Conservation (phyloP, 2,329 filamentous ascomycete genomes). For the Calcarisporium arbuscula region DNA sequence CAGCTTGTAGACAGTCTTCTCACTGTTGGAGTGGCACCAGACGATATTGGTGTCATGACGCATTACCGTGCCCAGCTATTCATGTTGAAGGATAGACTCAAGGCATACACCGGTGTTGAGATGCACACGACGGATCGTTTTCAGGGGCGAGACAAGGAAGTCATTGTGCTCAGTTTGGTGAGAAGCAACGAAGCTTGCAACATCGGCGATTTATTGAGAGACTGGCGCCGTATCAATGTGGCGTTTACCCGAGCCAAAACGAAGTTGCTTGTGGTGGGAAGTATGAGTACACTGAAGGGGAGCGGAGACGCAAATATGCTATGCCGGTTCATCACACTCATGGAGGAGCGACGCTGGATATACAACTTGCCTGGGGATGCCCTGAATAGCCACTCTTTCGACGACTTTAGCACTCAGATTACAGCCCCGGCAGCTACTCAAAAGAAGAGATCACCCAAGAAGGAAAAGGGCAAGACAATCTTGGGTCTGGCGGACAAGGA, state of each 20-base stretch:
- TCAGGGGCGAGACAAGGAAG: slow-evolving; percentile 92
- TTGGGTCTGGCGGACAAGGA: slow-evolving; percentile 34
- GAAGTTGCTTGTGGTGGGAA: slow-evolving; percentile 85
- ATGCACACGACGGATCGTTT: slow-evolving; percentile 97
- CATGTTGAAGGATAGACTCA: slow-evolving; percentile 68
- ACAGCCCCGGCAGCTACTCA: slow-evolving; percentile 25
- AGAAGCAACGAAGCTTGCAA: slow-evolving; percentile 74
- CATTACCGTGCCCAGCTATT: slow-evolving; percentile 92
- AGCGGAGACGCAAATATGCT: slow-evolving; percentile 71
- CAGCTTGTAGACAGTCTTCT: slow-evolving; percentile 79
- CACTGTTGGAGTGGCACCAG: slow-evolving; percentile 63
- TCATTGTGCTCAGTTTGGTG: slow-evolving; percentile 81
- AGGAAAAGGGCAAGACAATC: slow-evolving; percentile 11
- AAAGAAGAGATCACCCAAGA: slow-evolving; percentile 21
- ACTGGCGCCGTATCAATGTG: slow-evolving; percentile 92
- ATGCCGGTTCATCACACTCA: slow-evolving; percentile 65
- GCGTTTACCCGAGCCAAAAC: slow-evolving; percentile 89
- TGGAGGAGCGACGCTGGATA: slow-evolving; percentile 74
- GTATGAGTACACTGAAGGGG: slow-evolving; percentile 69
- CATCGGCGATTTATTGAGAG: slow-evolving; percentile 86
- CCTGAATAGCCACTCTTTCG: slow-evolving; percentile 62
- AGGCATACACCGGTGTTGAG: slow-evolving; percentile 60
- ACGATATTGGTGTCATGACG: slow-evolving; percentile 88
- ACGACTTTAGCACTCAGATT: slow-evolving; percentile 47
- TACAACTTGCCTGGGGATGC: slow-evolving; percentile 63